Base-by-base conservation (phyloP, 2,329 filamentous ascomycete species). In the Colletotrichum graminicola region DNA sequence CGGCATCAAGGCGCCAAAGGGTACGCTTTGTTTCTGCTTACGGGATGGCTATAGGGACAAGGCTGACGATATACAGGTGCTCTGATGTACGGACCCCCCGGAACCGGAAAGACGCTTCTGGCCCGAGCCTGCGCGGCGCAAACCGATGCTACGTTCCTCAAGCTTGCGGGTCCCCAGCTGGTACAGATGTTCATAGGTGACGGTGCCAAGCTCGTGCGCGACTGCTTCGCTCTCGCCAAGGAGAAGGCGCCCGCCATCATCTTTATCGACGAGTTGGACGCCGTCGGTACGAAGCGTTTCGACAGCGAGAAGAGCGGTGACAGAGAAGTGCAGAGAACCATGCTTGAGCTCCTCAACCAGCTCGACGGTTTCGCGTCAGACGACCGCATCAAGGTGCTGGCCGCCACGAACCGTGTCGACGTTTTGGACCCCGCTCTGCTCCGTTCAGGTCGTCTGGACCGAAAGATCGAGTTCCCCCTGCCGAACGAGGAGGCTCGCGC, bases 151-250 rank as follows among this genome's bases (percentile, higher is more conserved):
- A 99, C 96, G 32, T 99, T 99, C 88, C 91, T 99, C 80, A 99
- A 99, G 84, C 93, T 99, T 68, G 96, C 96, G 72, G 96, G 96
- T 62, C 96, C 97, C 6, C 96, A 99, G 84, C 90, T 99, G 49
- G 96, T 99, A 39, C 96, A 99, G 82, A 99, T 98, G 96, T 99
- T 98, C 82, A 99, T 99, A 51, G 96, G 96, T 81, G 97, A 99
- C 76, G 96, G 96, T 78, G 96, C 97, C 54, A 99, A 99, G 84
- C 89, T 99, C 39, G 96, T 99, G 52, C 93, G 96, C 71, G 96
- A 99, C 84, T 97, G 94, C 84, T 99, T 99, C 80, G 96, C 96
- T 2, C 87, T 99, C 18, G 96, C 96, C 65, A 99, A 99, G 82
- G 96, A 99, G 84, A 99, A 99, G 87, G 96, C 96, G 0, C 97